Evolutionary conservation across 164 flowering plant species (phyloP).

Genomic region (Saururus chinensis): DNA sequence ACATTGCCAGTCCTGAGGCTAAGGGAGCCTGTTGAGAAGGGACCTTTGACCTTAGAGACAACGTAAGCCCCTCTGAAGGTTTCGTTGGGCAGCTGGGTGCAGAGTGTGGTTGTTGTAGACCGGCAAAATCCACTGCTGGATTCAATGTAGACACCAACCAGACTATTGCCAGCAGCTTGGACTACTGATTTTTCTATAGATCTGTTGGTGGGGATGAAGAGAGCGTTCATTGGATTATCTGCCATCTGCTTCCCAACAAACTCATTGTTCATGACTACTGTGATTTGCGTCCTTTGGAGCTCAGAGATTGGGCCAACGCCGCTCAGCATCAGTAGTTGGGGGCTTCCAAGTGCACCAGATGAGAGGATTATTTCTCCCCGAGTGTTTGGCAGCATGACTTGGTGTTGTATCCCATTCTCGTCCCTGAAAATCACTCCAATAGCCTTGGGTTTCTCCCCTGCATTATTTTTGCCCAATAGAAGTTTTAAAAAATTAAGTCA

Average conservation of each 20-base stretch:
- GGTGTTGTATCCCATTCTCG: neutral
- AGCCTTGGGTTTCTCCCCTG: neutral
- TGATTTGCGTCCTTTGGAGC: neutral
- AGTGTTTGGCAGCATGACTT: neutral
- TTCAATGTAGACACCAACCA: neutral
- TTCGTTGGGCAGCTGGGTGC: neutral
- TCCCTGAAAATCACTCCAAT: neutral
- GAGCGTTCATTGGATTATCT: neutral
- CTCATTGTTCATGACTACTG: neutral
- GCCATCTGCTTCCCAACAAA: neutral
- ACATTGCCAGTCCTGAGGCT: neutral
- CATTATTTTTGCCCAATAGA: neutral
- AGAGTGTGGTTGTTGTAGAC: neutral
- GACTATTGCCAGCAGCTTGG: neutral
- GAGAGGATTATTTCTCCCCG: neutral
- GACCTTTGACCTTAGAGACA: neutral
- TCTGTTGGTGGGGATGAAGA: neutral
- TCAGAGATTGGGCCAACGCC: neutral
- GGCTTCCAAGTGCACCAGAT: conserved; percentile 1
- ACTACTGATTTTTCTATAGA: neutral
- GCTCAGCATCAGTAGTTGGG: neutral
- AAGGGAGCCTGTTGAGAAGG: conserved; percentile 2
- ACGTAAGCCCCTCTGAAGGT: neutral
- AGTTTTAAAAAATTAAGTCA: too few relatives aligned
- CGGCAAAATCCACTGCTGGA: neutral